Conservation (phyloP, 2,329 filamentous ascomycete genomes). For the Nigrospora osmanthi region DNA sequence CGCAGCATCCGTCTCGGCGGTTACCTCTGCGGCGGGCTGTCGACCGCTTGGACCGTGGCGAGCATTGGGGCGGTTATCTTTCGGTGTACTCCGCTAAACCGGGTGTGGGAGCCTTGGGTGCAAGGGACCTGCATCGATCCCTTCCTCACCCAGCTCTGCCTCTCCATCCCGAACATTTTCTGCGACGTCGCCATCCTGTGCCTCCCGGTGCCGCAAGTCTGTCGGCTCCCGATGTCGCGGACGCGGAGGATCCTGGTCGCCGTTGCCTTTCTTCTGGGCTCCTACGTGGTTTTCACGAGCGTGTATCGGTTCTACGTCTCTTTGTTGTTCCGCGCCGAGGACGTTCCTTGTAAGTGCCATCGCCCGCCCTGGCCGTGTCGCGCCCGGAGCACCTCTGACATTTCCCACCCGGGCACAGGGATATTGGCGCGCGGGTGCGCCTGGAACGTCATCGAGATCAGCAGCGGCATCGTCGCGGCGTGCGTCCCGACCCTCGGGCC, state of each 20-base stretch:
- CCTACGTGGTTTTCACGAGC: neutral
- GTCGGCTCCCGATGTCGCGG: neutral
- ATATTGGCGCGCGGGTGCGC: neutral
- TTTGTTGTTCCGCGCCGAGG: neutral
- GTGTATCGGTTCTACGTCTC: neutral
- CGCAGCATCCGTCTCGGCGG: neutral
- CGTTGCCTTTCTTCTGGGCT: neutral
- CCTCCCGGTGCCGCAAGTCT: neutral
- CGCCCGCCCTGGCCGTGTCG: neutral
- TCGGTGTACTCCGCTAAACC: neutral
- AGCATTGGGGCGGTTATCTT: neutral
- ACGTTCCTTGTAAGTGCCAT: neutral
- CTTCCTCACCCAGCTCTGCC: neutral
- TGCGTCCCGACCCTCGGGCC: neutral
- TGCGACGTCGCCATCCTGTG: neutral
- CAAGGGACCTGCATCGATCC: neutral
- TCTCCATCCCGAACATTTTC: neutral
- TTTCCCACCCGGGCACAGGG: neutral
- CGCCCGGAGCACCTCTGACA: too few species aligned
- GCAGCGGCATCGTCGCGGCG: neutral
- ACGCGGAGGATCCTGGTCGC: neutral
- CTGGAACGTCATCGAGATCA: neutral
- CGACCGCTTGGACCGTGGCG: neutral
- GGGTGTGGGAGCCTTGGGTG: neutral
- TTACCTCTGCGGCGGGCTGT: neutral